These are phyloP conservation scores for Fagus sylvatica DNA, from an alignment of 306 rosid species.

Conservation along the genomic window DNA sequence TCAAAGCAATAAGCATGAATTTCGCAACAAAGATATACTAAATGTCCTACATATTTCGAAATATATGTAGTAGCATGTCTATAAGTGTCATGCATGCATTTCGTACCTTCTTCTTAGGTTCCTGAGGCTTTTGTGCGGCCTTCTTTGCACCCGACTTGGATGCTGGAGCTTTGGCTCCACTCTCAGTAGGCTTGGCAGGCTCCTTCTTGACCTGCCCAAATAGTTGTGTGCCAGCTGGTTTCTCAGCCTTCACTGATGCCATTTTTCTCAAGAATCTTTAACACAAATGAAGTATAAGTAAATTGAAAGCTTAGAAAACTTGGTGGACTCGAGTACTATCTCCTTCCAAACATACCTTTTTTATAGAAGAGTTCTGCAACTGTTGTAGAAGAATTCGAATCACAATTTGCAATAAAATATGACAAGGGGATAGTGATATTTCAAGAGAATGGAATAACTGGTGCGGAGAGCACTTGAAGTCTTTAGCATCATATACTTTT, in stretches of 20 bases:
- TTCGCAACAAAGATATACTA: not conserved
- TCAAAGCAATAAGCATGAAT: not conserved
- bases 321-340: not conserved
- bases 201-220: constrained; percentile 53
- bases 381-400: constrained; percentile 33
- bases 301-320: not conserved
- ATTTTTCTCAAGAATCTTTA: constrained; percentile 13
- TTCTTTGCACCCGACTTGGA: constrained; percentile 60
- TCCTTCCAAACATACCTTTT: not conserved
- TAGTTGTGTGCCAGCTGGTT: constrained; percentile 38
- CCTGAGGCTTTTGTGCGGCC: constrained; percentile 55
- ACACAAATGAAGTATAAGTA: not conserved
- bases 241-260: constrained; percentile 49
- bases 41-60: not conserved
- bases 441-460: constrained; percentile 18
- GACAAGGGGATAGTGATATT: constrained; percentile 9
- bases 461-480: constrained; percentile 7
- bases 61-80: not conserved
- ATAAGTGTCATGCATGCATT: no score
- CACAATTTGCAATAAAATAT: not conserved
- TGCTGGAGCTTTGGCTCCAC: constrained; percentile 34
- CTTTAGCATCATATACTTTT: constrained; percentile 27
- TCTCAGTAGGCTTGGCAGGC: constrained; percentile 35
- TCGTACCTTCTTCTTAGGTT: constrained; percentile 66
- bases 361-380: constrained; percentile 18